Evolutionary conservation across 805 yeast species (phyloP).

Genomic region (Hanseniaspora lachancei): DNA sequence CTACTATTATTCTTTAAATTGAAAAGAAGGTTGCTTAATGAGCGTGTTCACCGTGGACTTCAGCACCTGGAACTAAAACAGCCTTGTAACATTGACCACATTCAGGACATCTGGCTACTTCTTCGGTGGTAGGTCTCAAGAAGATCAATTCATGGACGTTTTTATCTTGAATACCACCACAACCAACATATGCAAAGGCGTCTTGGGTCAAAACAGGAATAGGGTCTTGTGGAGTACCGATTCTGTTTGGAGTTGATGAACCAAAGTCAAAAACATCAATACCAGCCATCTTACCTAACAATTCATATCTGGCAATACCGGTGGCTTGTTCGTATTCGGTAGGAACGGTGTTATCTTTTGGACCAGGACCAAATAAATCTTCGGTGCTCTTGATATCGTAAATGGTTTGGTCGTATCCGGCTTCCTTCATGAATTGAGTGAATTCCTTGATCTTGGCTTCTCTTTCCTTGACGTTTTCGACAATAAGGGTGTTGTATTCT

Average conservation of each 20-base stretch:
- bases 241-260: slow-evolving; percentile 78
- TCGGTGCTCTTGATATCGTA: slow-evolving; percentile 12
- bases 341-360: slow-evolving; percentile 71
- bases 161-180: slow-evolving; percentile 91
- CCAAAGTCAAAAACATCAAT: slow-evolving; percentile 81
- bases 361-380: slow-evolving; percentile 77
- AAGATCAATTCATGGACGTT: slow-evolving; percentile 74
- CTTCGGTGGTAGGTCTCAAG: slow-evolving; percentile 73
- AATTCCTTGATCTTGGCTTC: slow-evolving; percentile 7
- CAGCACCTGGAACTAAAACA: slow-evolving; percentile 72
- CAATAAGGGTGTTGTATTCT: background rate
- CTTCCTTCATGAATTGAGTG: slow-evolving; percentile 7
- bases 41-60: slow-evolving; percentile 32
- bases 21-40: slow-evolving; percentile 17
- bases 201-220: slow-evolving; percentile 80
- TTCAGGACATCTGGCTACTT: slow-evolving; percentile 95
- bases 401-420: slow-evolving; percentile 1
- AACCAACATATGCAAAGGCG: slow-evolving; percentile 89
- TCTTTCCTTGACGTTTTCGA: slow-evolving; percentile 8
- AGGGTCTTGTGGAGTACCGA: slow-evolving; percentile 84
- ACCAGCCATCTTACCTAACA: slow-evolving; percentile 90
- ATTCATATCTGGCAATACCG: slow-evolving; percentile 93
- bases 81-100: slow-evolving; percentile 91
- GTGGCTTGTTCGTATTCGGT: slow-evolving; percentile 93
- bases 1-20: background rate